Evolutionary conservation across 2,329 filamentous ascomycete genomes (phyloP).

Genomic region (Colletotrichum scovillei): DNA sequence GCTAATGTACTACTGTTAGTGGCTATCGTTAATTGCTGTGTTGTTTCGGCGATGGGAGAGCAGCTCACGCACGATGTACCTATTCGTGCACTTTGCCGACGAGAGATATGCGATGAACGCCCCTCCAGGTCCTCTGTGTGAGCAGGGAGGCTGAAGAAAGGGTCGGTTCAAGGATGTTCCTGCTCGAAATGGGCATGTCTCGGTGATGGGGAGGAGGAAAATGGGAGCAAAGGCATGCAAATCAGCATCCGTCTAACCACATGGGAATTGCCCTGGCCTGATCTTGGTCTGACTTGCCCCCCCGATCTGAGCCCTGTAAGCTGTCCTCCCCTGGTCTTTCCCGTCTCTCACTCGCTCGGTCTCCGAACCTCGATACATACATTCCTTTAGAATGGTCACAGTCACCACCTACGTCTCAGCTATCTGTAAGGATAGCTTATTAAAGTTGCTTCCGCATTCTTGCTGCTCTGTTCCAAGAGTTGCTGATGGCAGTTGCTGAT

Average conservation of each 20-base stretch:
- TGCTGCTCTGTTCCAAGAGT: neutral
- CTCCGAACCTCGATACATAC: slow-evolving; percentile 6
- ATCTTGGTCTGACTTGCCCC: neutral
- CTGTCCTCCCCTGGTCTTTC: neutral
- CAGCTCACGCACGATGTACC: too few relatives aligned
- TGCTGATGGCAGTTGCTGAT: slow-evolving; percentile 1
- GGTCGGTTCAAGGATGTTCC: slow-evolving; percentile 30
- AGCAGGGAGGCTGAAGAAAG: slow-evolving; percentile 22
- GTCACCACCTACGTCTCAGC: too few relatives aligned
- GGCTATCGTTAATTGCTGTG: too few relatives aligned
- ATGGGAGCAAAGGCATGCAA: slow-evolving; percentile 13
- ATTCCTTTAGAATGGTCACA: neutral
- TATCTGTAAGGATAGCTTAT: too few relatives aligned
- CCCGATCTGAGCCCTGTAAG: neutral
- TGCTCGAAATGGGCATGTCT: slow-evolving; percentile 18
- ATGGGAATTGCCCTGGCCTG: slow-evolving; percentile 21
- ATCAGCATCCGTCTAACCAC: slow-evolving; percentile 5
- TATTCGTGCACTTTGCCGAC: neutral
- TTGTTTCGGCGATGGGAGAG: too few relatives aligned
- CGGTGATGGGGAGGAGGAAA: neutral
- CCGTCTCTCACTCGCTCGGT: neutral
- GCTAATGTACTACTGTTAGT: slow-evolving; percentile 18
- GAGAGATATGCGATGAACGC: slow-evolving; percentile 26
- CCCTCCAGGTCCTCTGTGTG: neutral
- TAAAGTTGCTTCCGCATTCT: neutral